Base-by-base conservation (phyloP, 768 basidiomycete genomes). In the Asterophora lycoperdoides region DNA sequence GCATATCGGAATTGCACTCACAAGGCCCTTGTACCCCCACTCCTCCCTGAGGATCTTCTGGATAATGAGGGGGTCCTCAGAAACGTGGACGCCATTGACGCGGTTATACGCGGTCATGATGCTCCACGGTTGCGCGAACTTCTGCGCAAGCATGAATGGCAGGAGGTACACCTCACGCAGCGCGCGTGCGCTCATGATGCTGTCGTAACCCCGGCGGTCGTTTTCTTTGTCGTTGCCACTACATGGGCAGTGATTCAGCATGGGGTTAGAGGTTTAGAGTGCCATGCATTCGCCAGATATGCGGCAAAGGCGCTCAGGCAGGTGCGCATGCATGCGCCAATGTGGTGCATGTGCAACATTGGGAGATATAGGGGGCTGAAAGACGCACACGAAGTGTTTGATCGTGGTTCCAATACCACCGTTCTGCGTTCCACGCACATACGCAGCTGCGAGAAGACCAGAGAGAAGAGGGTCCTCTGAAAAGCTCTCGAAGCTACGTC, bases 221-320 rank as follows among this genome's bases (percentile, higher is more conserved):
- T 88, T 77, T 62, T 91, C 88, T 64, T 89, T 89, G 68, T 92
- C 89, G 58, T 91, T 92, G 18, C 78, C 81, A 15, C 83, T 83
- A 51, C 14, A 30, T n/a, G n/a, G n/a, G n/a, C n/a, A 34, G n/a
- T 54, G 49, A 33, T 3, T 23, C 20, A 17, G 10, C 32, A 13
- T 40, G 14, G 20, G 20, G n/a, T n/a, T n/a, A n/a, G n/a, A n/a
- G n/a, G n/a, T n/a, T n/a, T n/a, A n/a, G n/a, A n/a, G n/a, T n/a
- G n/a, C n/a, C n/a, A n/a, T n/a, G n/a, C n/a, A n/a, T n/a, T n/a
- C n/a, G n/a, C n/a, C n/a, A n/a, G n/a, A 23, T 23, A 23, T 6
- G 23, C 6, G 23, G 23, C 23, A 23, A 23, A 23, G 23, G 23
- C n/a, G n/a, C n/a, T n/a, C n/a, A n/a, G n/a, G n/a, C n/a, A n/a